Conservation (phyloP, 2,329 filamentous ascomycete genomes). For the Trichoderma cornu-damae region DNA sequence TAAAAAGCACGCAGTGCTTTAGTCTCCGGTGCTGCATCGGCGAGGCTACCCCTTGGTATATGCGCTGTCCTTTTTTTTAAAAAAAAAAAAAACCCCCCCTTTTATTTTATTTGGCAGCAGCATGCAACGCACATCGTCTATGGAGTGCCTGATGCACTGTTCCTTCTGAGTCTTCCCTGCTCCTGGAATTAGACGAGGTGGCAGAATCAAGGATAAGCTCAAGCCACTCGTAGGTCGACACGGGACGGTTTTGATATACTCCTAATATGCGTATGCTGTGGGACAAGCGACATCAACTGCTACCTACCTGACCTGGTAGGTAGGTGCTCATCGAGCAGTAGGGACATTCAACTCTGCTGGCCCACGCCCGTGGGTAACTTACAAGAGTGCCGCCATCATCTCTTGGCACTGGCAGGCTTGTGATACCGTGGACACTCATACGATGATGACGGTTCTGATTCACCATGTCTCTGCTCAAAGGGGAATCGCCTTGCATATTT, state of each 20-base stretch:
- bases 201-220: background rate
- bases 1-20: background rate
- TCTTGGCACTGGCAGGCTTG: background rate
- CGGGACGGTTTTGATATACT: too few relatives aligned
- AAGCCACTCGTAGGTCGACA: slow-evolving; percentile 16
- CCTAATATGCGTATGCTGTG: background rate
- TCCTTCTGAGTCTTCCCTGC: background rate
- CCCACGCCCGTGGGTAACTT: background rate
- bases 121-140: background rate
- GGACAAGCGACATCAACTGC: background rate
- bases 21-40: background rate
- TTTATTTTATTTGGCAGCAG: background rate
- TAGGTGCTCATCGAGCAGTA: background rate
- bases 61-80: background rate
- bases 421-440: background rate
- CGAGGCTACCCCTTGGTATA: slow-evolving; percentile 8
- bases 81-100: too few relatives aligned
- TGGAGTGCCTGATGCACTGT: background rate
- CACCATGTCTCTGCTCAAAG: background rate
- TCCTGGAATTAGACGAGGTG: slow-evolving; percentile 15
- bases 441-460: background rate
- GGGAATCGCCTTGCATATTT: background rate
- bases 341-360: background rate
- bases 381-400: background rate
- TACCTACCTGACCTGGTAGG: background rate